phyloP scores from a whole-genome alignment of 2,329 filamentous ascomycete species.

The Aspergillus pseudonomiae region DNA sequence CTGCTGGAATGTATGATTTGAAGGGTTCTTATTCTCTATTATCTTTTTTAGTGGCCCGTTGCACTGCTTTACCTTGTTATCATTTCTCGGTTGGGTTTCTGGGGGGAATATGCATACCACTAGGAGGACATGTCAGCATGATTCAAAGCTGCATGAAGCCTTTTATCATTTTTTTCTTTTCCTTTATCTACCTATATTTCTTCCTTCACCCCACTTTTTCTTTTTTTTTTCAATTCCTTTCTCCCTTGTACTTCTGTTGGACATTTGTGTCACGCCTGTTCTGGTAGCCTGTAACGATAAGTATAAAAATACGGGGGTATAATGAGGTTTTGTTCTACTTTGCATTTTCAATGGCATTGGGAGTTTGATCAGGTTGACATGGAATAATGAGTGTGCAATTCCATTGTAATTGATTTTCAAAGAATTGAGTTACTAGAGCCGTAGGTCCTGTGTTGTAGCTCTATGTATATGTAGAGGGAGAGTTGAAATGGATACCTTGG shows the following conservation, averaged over 20 bases:
- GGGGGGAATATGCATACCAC: constrained; percentile 28
- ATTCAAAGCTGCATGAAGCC: constrained; percentile 26
- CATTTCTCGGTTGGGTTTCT: constrained; percentile 30
- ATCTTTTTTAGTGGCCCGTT: constrained; percentile 22
- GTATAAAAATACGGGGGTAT: constrained; percentile 34
- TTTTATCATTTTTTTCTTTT: constrained; percentile 25
- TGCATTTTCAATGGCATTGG: constrained; percentile 16
- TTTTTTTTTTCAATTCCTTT: constrained; percentile 19
- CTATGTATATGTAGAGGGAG: too few species aligned
- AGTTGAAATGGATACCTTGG: background rate
- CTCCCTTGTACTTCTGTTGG: constrained; percentile 6
- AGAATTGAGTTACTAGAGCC: background rate
- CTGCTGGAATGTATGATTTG: constrained; percentile 26
- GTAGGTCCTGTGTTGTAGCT: background rate
- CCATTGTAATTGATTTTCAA: background rate
- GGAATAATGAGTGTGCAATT: background rate
- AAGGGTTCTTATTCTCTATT: constrained; percentile 21
- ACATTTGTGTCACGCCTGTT: constrained; percentile 18
- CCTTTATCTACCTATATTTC: constrained; percentile 10
- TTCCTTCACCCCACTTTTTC: background rate
- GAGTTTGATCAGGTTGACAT: background rate
- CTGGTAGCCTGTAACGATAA: constrained; percentile 41
- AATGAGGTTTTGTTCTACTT: constrained; percentile 15
- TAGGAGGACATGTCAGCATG: constrained; percentile 29
- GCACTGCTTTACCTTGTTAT: constrained; percentile 22